These are phyloP conservation scores for Plasmodium malariae DNA, from an alignment of 169 alveolate species.

Conservation along the genomic window DNA sequence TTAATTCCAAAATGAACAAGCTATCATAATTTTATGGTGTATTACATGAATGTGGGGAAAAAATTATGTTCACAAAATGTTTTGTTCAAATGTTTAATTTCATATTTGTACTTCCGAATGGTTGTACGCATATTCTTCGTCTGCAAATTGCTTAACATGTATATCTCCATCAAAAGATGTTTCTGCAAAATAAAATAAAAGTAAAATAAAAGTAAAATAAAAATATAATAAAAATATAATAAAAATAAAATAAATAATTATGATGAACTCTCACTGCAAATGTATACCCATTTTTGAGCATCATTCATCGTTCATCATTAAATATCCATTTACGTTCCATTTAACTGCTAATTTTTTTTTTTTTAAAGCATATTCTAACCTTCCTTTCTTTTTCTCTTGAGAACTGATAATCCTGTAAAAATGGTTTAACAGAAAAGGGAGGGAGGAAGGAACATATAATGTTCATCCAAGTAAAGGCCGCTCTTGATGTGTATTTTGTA, in stretches of 20 bases:
- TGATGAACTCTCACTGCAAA: too few relatives aligned
- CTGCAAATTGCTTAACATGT: background rate
- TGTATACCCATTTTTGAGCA: too few relatives aligned
- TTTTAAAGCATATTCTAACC: background rate
- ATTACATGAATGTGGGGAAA: constrained; percentile 7
- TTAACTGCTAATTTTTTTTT: background rate
- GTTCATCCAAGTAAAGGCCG: too few relatives aligned
- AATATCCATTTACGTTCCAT: background rate
- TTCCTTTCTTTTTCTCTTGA: background rate
- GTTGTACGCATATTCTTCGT: background rate
- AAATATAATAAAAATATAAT: too few relatives aligned
- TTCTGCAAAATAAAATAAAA: constrained; percentile 4
- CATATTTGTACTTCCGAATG: background rate
- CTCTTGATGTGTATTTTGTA: too few relatives aligned
- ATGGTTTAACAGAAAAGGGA: too few relatives aligned
- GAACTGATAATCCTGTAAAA: background rate
- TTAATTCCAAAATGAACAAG: too few relatives aligned
- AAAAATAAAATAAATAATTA: too few relatives aligned
- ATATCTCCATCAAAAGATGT: background rate
- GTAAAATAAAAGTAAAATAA: background rate
- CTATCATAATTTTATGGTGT: too few relatives aligned
- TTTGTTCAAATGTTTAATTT: background rate
- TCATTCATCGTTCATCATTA: too few relatives aligned
- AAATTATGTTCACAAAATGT: background rate
- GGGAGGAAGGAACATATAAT: too few relatives aligned